These are phyloP conservation scores for Boletus reticuloceps DNA, from an alignment of 768 basidiomycete species.

Conservation along the genomic window DNA sequence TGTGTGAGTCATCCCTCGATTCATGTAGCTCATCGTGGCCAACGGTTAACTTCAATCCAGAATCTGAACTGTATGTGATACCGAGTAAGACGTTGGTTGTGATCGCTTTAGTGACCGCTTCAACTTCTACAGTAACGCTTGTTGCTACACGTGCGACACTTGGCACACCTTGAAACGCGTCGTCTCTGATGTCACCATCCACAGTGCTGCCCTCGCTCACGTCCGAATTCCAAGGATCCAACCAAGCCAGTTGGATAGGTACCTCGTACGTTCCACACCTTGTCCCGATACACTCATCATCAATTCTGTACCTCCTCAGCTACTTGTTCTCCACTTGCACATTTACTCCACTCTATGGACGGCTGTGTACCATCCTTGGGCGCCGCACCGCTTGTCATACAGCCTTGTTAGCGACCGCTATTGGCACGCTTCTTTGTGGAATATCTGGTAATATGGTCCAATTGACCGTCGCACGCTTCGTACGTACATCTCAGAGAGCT, in stretches of 20 bases:
- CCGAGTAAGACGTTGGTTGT: background rate
- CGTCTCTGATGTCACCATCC: background rate
- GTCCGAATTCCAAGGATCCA: constrained; percentile 26
- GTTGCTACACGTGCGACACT: constrained; percentile 20
- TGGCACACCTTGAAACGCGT: too few species aligned
- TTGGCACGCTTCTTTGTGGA: constrained; percentile 16
- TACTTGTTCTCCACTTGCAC: constrained; percentile 16
- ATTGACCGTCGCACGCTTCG: constrained; percentile 14
- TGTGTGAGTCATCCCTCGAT: constrained; percentile 39
- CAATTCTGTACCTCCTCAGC: background rate
- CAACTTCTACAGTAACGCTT: constrained; percentile 17
- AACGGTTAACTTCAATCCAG: background rate
- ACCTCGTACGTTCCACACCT: constrained; percentile 15
- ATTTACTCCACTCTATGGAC: constrained; percentile 19
- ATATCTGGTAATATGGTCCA: constrained; percentile 7
- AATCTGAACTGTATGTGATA: background rate
- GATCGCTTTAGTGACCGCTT: background rate
- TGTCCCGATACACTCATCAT: background rate
- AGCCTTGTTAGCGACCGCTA: constrained; percentile 2
- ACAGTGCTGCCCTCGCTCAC: constrained; percentile 16
- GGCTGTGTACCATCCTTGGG: constrained; percentile 15
- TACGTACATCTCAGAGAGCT: constrained; percentile 28
- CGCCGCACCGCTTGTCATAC: constrained; percentile 11
- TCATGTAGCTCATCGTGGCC: too few species aligned
- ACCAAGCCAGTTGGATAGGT: constrained; percentile 28